Base-by-base conservation (phyloP, 805 yeast species). In the Candida boidinii region DNA sequence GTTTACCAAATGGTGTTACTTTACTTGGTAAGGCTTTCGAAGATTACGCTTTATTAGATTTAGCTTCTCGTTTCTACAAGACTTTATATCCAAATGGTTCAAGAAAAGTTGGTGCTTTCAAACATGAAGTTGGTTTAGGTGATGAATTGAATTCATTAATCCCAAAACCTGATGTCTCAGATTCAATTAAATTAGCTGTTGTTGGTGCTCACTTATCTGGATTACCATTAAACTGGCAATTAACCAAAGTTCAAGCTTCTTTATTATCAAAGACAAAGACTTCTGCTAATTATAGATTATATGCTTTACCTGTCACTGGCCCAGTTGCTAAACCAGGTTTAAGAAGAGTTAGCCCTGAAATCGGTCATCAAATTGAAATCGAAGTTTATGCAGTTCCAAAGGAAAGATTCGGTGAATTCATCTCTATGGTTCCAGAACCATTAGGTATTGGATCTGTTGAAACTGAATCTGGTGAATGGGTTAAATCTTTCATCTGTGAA, bases 121-220 rank as follows among this genome's bases (percentile, higher is more conserved):
- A 25, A n/a, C 14, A 17, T 6, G 22, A 17, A 10, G 46, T 55
- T 10, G 61, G 60, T 29, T 34, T 48, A 22, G 36, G 51, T 17
- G 80, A 76, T 44, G 74, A 66, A 36, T 56, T 76, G 29, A 52
- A 64, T 34, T 40, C 55, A 2, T 40, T 56, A 12, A 55, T 70
- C 21, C 83, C 82, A n/a, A 42, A 54, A 25, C 61, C 66, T 17
- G 51, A 58, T 28, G 45, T 60, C 18, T 54, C 64, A 2, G 41
- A 58, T 22, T 62, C 71, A 8, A 65, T 86, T 38, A 69, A 78
- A 39, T 61, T 90, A 37, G 96, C 96, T 1, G 98, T 92, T 23
- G 97, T 90, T 30, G 98, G 98, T 35, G 96, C 96, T 30, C 98
- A 90, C 53, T 67, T 92, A 44, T 66, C 76, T 35, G 96, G 95